Conservation (phyloP, 495 filamentous ascomycete genomes). For the Polyplosphaeria fusca region DNA sequence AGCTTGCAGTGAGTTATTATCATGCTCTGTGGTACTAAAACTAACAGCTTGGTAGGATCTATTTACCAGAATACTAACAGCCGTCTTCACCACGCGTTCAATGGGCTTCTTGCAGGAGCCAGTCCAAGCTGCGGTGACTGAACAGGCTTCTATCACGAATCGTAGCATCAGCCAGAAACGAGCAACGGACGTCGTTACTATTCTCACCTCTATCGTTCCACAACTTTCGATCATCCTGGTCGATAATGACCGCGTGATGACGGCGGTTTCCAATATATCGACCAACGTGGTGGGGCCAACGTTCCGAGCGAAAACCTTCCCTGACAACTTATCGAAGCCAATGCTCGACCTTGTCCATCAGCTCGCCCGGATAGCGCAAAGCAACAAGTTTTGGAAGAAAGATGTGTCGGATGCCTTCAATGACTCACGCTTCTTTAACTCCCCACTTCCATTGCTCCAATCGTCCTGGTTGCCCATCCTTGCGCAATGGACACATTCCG, state of each 20-base stretch:
- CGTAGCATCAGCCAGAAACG: constrained; percentile 49
- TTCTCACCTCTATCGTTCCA: constrained; percentile 73
- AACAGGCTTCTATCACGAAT: constrained; percentile 25
- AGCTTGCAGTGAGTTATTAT: constrained; percentile 70
- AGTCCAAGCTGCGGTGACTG: constrained; percentile 16
- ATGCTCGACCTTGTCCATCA: constrained; percentile 72
- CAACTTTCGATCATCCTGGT: constrained; percentile 81
- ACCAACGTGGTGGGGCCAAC: constrained; percentile 77
- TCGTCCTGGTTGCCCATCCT: constrained; percentile 77
- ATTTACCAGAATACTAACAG: constrained; percentile 79
- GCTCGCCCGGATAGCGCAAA: constrained; percentile 69
- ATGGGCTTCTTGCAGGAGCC: constrained; percentile 35
- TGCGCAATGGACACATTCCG: constrained; percentile 73
- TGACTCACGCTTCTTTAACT: constrained; percentile 78
- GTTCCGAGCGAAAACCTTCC: constrained; percentile 81
- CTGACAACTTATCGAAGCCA: constrained; percentile 72
- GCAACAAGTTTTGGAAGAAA: constrained; percentile 88
- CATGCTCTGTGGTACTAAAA: not conserved
- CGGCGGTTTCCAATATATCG: constrained; percentile 74
- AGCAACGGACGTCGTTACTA: constrained; percentile 61
- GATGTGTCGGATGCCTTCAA: constrained; percentile 90
- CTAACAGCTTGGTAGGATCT: constrained; percentile 63
- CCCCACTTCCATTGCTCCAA: constrained; percentile 59
- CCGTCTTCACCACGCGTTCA: constrained; percentile 85
- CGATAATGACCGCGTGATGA: constrained; percentile 77